A percentile compares a stretch with the other conserved stretches of the same genome.
Conservation (phyloP, 768 basidiomycete species). For the Boletus tomentosulus region DNA sequence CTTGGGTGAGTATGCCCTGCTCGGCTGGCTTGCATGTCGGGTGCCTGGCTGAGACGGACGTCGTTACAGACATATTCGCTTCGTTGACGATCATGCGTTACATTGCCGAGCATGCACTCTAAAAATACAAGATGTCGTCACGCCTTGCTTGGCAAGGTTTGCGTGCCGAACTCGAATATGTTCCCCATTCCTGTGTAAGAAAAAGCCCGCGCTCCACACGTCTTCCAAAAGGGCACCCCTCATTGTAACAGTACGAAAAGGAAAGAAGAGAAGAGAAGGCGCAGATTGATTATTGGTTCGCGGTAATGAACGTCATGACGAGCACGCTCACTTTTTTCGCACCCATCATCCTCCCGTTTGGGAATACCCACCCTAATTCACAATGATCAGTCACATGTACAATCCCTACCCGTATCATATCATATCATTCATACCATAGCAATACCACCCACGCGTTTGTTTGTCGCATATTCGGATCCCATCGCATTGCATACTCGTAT, state of each 20-base stretch:
- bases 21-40: neutral
- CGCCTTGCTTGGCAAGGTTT: neutral
- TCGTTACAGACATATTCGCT: slow-evolving; percentile 47
- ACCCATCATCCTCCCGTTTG: neutral
- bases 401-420: neutral
- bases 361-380: neutral
- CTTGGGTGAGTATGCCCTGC: slow-evolving; percentile 40
- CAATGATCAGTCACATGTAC: neutral
- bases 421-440: neutral
- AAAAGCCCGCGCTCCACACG: slow-evolving; percentile 7
- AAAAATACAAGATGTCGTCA: neutral
- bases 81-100: slow-evolving; percentile 63
- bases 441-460: neutral
- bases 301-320: slow-evolving; percentile 8
- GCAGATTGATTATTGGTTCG: neutral
- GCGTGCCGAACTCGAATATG: neutral
- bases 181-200: neutral
- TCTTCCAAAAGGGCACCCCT: neutral
- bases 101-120: slow-evolving; percentile 49
- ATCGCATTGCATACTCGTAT: neutral
- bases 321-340: neutral
- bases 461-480: neutral
- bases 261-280: neutral
- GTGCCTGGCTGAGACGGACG: slow-evolving; percentile 3
- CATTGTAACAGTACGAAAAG: neutral